phyloP scores from a whole-genome alignment of 1,139 yeast genomes.

The Meyerozyma athensensis region DNA sequence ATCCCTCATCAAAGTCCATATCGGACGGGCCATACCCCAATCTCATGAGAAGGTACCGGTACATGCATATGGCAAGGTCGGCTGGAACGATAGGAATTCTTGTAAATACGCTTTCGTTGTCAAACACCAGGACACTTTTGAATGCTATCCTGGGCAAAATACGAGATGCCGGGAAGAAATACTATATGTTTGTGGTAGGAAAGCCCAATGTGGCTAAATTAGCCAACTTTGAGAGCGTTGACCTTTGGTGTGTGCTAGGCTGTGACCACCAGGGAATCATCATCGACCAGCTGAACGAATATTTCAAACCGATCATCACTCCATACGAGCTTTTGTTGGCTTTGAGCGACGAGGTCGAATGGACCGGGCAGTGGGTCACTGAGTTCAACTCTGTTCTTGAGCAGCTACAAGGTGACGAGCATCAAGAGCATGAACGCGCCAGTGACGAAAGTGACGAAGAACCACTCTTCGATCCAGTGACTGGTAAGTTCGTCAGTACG shows the following conservation, averaged over 20 bases:
- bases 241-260: conserved; percentile 90
- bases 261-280: conserved; percentile 94
- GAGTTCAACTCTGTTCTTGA: conserved; percentile 58
- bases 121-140: conserved; percentile 62
- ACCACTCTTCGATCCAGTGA: conserved; percentile 85
- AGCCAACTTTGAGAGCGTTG: conserved; percentile 90
- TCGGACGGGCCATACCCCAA: conserved; percentile 66
- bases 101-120: conserved; percentile 80
- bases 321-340: conserved; percentile 90
- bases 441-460: conserved; percentile 32
- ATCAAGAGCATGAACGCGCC: conserved; percentile 18
- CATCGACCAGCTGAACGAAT: conserved; percentile 70
- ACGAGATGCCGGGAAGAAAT: conserved; percentile 77
- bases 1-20: conserved; percentile 28
- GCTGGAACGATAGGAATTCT: conserved; percentile 90
- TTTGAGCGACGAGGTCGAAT: conserved; percentile 62
- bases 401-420: conserved; percentile 23
- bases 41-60: conserved; percentile 75
- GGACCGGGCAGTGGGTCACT: conserved; percentile 94
- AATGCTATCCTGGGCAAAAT: conserved; percentile 58
- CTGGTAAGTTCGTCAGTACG: conserved; percentile 66
- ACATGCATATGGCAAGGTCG: conserved; percentile 82
- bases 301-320: conserved; percentile 85
- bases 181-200: conserved; percentile 92
- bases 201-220: conserved; percentile 97